A percentile compares a stretch with the other conserved stretches of the same genome.
phyloP scores from a whole-genome alignment of 2,329 filamentous ascomycete species.

The Periconia macrospinosa region DNA sequence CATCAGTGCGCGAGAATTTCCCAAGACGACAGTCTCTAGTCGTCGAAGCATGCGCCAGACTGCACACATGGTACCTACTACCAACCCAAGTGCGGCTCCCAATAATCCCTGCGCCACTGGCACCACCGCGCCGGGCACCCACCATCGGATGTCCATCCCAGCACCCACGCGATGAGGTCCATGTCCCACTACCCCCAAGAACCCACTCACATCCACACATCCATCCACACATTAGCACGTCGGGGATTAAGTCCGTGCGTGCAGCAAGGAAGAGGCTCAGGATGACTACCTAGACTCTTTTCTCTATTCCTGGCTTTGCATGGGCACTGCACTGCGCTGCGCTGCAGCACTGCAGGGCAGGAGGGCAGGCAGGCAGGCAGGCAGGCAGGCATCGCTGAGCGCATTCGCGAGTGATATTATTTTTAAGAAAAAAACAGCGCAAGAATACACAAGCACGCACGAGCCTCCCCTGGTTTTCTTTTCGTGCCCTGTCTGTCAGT shows the following conservation, averaged over 20 bases:
- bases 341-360: no score
- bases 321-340: no score
- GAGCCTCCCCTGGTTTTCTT: not conserved
- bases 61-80: not conserved
- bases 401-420: not conserved
- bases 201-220: not conserved
- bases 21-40: no score
- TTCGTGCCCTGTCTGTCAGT: not conserved
- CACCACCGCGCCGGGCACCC: slow-evolving; percentile 18
- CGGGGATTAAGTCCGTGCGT: not conserved
- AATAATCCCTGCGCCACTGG: slow-evolving; percentile 19
- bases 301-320: not conserved
- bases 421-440: no score
- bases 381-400: not conserved
- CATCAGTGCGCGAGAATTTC: not conserved
- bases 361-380: no score
- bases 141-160: slow-evolving; percentile 2
- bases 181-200: not conserved
- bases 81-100: slow-evolving; percentile 18
- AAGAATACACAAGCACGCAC: not conserved
- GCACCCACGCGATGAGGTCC: slow-evolving; percentile 1
- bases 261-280: not conserved
- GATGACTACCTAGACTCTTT: not conserved
- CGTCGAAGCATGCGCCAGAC: no score
- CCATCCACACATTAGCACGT: not conserved